Percentiles rank a stretch among this genome's conserved stretches.
These are phyloP conservation scores for Microbotryomycetes sp. DNA, from an alignment of 1,284 basidiomycete genomes.

Conservation along the genomic window DNA sequence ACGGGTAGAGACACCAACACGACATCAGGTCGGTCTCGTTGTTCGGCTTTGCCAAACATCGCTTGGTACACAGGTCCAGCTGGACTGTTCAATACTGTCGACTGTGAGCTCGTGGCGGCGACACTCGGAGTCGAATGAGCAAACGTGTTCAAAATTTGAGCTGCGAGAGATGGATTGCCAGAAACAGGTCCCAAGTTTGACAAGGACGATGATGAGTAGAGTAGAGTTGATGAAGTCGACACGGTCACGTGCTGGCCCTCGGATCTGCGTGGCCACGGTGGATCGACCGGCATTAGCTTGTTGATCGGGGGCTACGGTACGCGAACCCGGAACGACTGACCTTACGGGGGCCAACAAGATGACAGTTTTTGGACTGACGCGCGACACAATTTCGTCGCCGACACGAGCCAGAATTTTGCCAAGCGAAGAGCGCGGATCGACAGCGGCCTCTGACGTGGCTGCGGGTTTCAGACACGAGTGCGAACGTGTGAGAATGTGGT, in stretches of 20 bases:
- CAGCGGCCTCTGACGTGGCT: background rate
- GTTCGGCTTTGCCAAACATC: background rate
- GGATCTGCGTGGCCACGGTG: slow-evolving; percentile 1
- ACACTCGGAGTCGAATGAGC: background rate
- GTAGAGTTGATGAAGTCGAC: background rate
- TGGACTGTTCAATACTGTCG: background rate
- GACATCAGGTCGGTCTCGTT: background rate
- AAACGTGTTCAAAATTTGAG: background rate
- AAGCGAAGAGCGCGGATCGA: background rate
- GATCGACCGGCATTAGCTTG: too few species aligned
- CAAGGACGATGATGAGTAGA: background rate
- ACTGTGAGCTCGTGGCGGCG: background rate
- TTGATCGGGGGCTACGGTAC: background rate
- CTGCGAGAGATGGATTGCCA: background rate
- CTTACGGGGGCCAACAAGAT: slow-evolving; percentile 12
- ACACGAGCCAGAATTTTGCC: background rate
- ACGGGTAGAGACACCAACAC: background rate
- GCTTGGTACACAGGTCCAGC: background rate
- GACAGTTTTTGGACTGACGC: slow-evolving; percentile 10
- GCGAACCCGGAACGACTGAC: background rate
- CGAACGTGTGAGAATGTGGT: background rate
- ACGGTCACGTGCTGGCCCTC: slow-evolving; percentile 1
- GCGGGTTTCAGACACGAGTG: background rate
- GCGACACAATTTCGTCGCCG: slow-evolving; percentile 12
- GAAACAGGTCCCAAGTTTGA: background rate